Base-by-base conservation (phyloP, 1,284 basidiomycete species). In the Schizophyllum amplum region DNA sequence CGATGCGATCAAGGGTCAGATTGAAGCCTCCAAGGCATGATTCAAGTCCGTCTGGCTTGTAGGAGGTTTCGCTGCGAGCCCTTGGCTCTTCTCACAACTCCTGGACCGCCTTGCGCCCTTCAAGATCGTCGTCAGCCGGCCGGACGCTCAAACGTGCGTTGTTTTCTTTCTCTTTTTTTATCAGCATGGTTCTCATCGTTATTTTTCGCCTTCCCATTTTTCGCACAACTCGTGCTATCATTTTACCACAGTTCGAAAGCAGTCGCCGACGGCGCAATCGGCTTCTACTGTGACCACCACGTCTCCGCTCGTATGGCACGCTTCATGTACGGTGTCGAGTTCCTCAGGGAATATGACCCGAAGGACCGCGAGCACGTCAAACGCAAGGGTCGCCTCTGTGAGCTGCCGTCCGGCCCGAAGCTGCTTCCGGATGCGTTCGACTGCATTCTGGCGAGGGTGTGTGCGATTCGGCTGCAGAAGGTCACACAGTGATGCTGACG, bases 1-100 rank as follows among this genome's bases (percentile, higher is more conserved):
- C 20, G 66, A 70, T 27, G 84, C 86, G n/a, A 88, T 90, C 65
- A 81, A 79, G 65, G 71, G 76, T 1, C 87, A 90, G 65, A 82
- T 90, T 46, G 78, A 84, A 52, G 78, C 81, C 0, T 86, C 85
- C 72, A 76, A 47, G 84, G 85, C 0, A 73, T 79, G 61, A 84
- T 90, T 47, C 59, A 84, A 81, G 83, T 87, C 86, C 21, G 82
- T 90, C 13, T 90, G 86, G 75, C 74, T 90, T 24, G 87, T 90
- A 4, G 87, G 87, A 65, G 87, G 87, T 46, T 90, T 89, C 62
- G 87, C 87, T 2, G 86, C 87, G 0, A 88, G 84, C 60, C 84
- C 85, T 1, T 90, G 87, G 86, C 72, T 90, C 17, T 90, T 88
- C 68, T 75, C 73, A 26, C 87, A 90, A 66, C 74, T 90, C 5